These are phyloP conservation scores for Pseudogymnoascus sp. DNA, from an alignment of 2,329 filamentous ascomycete species.

Conservation along the genomic window DNA sequence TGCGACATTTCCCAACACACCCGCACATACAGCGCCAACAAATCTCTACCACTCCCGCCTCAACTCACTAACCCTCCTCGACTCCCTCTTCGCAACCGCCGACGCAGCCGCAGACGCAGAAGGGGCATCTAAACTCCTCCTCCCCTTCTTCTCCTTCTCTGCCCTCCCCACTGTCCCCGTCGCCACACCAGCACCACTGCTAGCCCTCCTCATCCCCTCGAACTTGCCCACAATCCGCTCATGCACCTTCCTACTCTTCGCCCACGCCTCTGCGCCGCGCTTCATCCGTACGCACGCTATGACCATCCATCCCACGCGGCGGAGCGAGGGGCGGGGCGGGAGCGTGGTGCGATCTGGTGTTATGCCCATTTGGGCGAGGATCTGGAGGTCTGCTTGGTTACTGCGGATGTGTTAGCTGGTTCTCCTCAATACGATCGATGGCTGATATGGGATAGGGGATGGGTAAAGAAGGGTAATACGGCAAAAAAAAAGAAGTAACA, in stretches of 20 bases:
- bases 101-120: not conserved
- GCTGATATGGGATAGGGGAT: not conserved
- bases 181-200: not conserved
- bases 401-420: constrained; percentile 40
- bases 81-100: not conserved
- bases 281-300: constrained; percentile 45
- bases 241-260: constrained; percentile 40
- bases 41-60: not conserved
- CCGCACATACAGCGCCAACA: not conserved
- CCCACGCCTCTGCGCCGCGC: constrained; percentile 42
- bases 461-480: not conserved
- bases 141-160: not conserved
- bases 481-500: constrained; percentile 33
- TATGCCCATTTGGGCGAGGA: constrained; percentile 77
- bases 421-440: not conserved
- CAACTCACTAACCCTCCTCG: constrained; percentile 4
- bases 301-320: constrained; percentile 40
- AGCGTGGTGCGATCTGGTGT: constrained; percentile 39
- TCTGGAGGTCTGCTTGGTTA: constrained; percentile 83
- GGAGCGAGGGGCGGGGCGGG: constrained; percentile 38
- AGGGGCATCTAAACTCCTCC: not conserved
- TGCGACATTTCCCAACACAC: not conserved
- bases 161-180: not conserved
- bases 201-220: constrained; percentile 19
- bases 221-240: constrained; percentile 23